phyloP scores from a whole-genome alignment of 805 yeast species.

The Ogataea degrootiae region DNA sequence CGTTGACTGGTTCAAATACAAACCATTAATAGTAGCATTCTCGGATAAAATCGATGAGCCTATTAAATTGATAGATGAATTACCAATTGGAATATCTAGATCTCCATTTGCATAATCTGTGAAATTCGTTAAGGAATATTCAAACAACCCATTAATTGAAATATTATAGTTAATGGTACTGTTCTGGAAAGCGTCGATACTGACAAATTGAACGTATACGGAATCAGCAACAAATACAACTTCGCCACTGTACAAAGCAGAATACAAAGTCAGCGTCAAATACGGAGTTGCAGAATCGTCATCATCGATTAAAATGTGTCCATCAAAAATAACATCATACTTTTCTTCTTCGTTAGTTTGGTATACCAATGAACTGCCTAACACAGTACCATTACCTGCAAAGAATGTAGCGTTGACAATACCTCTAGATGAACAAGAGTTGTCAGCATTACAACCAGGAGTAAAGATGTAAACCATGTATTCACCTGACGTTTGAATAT shows the following conservation, averaged over 20 bases:
- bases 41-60: constrained; percentile 34
- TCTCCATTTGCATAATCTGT: constrained; percentile 24
- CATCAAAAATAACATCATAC: constrained; percentile 73
- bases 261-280: constrained; percentile 37
- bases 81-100: constrained; percentile 34
- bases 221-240: constrained; percentile 44
- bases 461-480: constrained; percentile 73
- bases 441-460: constrained; percentile 76
- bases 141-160: constrained; percentile 73
- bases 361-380: constrained; percentile 47
- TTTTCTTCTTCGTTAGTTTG: constrained; percentile 80
- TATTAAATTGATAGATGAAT: constrained; percentile 40
- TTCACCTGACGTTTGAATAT: constrained; percentile 66
- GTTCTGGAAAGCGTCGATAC: constrained; percentile 37
- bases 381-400: constrained; percentile 39
- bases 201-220: constrained; percentile 42
- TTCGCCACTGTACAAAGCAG: constrained; percentile 30
- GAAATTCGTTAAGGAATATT: constrained; percentile 71
- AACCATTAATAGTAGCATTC: constrained; percentile 36
- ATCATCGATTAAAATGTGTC: constrained; percentile 51
- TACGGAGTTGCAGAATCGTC: constrained; percentile 28
- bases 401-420: constrained; percentile 69
- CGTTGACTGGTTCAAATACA: constrained; percentile 28
- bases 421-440: constrained; percentile 67
- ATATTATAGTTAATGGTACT: constrained; percentile 20